Conservation (phyloP, 768 basidiomycete genomes). For the Lentinula raphanica region DNA sequence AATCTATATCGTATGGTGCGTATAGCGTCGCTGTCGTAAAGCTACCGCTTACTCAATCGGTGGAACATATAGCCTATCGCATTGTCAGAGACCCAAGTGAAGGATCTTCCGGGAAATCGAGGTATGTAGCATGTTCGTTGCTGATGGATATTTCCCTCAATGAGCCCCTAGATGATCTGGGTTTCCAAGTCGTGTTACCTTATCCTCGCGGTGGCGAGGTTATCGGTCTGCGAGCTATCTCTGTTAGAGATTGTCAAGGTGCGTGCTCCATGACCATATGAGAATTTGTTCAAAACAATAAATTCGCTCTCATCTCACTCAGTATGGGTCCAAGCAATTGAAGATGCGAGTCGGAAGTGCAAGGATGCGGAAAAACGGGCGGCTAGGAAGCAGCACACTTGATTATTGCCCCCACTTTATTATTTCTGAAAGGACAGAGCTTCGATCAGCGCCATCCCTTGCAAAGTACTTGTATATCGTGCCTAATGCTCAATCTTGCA, state of each 20-base stretch:
- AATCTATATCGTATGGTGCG: slow-evolving; percentile 81
- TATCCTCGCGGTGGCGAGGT: slow-evolving; percentile 74
- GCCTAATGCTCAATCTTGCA: too few relatives aligned
- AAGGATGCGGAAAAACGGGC: slow-evolving; percentile 41
- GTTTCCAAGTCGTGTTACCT: slow-evolving; percentile 60
- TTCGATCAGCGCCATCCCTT: too few relatives aligned
- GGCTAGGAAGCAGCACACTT: not conserved
- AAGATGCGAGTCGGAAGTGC: slow-evolving; percentile 36
- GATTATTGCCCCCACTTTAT: not conserved
- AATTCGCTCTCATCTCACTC: not conserved
- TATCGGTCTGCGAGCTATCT: slow-evolving; percentile 53
- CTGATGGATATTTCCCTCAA: not conserved
- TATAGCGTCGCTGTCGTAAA: slow-evolving; percentile 1
- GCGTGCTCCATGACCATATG: too few relatives aligned
- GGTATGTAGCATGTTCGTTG: slow-evolving; percentile 29
- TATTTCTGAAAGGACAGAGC: not conserved
- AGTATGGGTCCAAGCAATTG: slow-evolving; percentile 35
- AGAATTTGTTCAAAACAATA: not conserved
- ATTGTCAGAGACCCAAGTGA: slow-evolving; percentile 59
- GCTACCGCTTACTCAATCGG: not conserved
- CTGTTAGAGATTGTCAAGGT: slow-evolving; percentile 53
- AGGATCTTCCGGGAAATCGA: slow-evolving; percentile 43
- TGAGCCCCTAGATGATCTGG: slow-evolving; percentile 49
- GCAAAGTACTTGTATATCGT: too few relatives aligned
- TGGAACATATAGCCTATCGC: slow-evolving; percentile 56